phyloP scores from a whole-genome alignment of 768 basidiomycete species.

The Pilatotrama ljubarskyi region DNA sequence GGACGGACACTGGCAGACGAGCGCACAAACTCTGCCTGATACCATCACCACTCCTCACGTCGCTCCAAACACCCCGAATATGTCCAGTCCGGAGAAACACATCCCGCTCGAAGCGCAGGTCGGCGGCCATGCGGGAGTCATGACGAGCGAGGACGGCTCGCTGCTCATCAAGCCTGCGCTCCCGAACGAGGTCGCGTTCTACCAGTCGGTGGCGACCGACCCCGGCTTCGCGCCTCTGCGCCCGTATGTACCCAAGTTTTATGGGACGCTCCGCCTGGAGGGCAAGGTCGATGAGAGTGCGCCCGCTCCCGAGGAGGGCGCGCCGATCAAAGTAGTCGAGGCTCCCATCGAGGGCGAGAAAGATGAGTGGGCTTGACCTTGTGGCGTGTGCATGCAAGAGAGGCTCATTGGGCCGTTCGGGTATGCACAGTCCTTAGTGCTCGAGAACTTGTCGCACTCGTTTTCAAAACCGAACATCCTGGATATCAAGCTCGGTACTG shows the following conservation, averaged over 20 bases:
- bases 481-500: constrained; percentile 91
- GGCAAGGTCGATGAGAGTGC: constrained; percentile 51
- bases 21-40: constrained; percentile 7
- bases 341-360: constrained; percentile 34
- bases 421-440: constrained; percentile 64
- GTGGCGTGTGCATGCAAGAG: neutral
- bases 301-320: constrained; percentile 22
- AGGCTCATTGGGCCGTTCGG: neutral
- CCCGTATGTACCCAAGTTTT: constrained; percentile 71
- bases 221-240: constrained; percentile 44
- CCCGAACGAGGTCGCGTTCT: constrained; percentile 68
- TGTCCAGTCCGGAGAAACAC: neutral
- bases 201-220: constrained; percentile 52
- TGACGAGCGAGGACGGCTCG: constrained; percentile 66
- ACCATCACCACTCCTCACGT: constrained; percentile 14
- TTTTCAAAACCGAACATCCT: constrained; percentile 85
- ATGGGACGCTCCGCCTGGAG: constrained; percentile 74
- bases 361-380: constrained; percentile 42
- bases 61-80: neutral
- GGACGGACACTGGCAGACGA: neutral
- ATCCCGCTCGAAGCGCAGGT: constrained; percentile 61
- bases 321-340: constrained; percentile 20
- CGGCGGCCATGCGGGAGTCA: constrained; percentile 79
- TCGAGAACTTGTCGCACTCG: constrained; percentile 77
- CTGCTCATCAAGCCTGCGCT: constrained; percentile 81